Evolutionary conservation across 2,329 filamentous ascomycete species (phyloP), one percentile per base, ranked within the genome.

Genomic region (Penicillium oxalicum): DNA sequence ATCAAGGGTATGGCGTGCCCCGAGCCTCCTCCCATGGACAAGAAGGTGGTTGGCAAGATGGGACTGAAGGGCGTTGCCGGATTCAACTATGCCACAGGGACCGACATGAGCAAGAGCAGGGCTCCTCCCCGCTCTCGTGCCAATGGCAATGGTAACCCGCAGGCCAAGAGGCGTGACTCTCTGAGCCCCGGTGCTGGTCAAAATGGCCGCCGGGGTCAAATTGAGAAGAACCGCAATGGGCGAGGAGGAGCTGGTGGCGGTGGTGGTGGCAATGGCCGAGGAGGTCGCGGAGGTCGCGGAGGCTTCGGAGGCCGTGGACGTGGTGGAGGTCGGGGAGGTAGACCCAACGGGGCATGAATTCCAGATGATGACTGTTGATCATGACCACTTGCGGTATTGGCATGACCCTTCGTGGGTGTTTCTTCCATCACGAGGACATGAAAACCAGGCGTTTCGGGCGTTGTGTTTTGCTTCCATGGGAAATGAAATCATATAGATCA

Each of bases 41-140:
- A 64, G 51, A 65, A 61, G 52, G 58, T 64, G 27, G 48, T 70
- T 44, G 64, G 62, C 40, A 71, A 70, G 53, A 71, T 71, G 69
- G 69, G 68, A 0, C 40, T 70, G 46, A 70, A 70, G 55, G 63
- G 63, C 41, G 61, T 69, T 26, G 61, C 62, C n/a, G 68, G 67
- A 7, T 59, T 70, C 44, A 64, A 61, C 40, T 66, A 61, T 44
- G 62, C 51, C 1, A 55, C 37, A 40, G 56, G 55, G n/a, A 47
- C 40, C 44, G 56, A 58, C 6, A 32, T 51, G 12, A 42, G 9
- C 9, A 48, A 53, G 18, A 39, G 37, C 12, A 45, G 49, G 6
- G 25, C 39, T 45, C 35, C 45, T 47, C 33, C 45, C 38, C 47
- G 50, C 39, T 48, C 49, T 8, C 57, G 42, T 39, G 50, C 48